Percentiles rank a stretch among this genome's conserved stretches.
phyloP scores from a whole-genome alignment of 768 basidiomycete species.

The Suillus subaureus region DNA sequence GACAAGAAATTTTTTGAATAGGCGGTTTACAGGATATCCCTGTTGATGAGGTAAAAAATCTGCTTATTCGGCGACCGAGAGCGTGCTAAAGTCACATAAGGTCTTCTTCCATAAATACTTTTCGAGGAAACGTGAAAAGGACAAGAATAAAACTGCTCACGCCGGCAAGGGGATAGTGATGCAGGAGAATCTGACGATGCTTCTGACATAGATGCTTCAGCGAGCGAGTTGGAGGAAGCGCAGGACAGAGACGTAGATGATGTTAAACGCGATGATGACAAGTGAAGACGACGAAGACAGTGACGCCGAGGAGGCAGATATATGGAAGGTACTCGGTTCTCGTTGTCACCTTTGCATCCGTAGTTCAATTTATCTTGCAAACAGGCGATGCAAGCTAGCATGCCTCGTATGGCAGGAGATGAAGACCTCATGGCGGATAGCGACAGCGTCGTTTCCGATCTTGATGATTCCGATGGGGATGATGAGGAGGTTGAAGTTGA shows the following conservation, averaged over 20 bases:
- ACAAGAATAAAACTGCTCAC: slow-evolving; percentile 48
- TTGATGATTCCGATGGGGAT: slow-evolving; percentile 34
- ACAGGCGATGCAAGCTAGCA: slow-evolving; percentile 88
- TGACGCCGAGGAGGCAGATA: slow-evolving; percentile 59
- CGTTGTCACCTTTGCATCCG: slow-evolving; percentile 4
- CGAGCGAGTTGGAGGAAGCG: slow-evolving; percentile 30
- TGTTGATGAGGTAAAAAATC: slow-evolving; percentile 75
- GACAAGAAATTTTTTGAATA: slow-evolving; percentile 74
- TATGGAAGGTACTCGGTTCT: slow-evolving; percentile 77
- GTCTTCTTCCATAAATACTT: slow-evolving; percentile 94
- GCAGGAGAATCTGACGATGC: slow-evolving; percentile 19
- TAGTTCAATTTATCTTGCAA: not conserved
- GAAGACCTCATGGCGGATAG: slow-evolving; percentile 46
- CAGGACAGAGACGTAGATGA: slow-evolving; percentile 33
- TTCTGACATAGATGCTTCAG: slow-evolving; percentile 34
- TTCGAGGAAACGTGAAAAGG: slow-evolving; percentile 62
- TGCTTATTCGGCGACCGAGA: not conserved
- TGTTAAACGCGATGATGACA: slow-evolving; percentile 20
- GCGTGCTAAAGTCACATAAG: slow-evolving; percentile 37
- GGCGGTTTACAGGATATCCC: slow-evolving; percentile 72
- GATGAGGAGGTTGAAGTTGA: slow-evolving; percentile 33
- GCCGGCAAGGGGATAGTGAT: slow-evolving; percentile 37
- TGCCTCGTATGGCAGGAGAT: slow-evolving; percentile 63
- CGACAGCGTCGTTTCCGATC: slow-evolving; percentile 31
- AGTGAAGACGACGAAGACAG: slow-evolving; percentile 16